Base-by-base conservation (phyloP, 140 eudicot genomes). In the Eryngium alpinum region DNA sequence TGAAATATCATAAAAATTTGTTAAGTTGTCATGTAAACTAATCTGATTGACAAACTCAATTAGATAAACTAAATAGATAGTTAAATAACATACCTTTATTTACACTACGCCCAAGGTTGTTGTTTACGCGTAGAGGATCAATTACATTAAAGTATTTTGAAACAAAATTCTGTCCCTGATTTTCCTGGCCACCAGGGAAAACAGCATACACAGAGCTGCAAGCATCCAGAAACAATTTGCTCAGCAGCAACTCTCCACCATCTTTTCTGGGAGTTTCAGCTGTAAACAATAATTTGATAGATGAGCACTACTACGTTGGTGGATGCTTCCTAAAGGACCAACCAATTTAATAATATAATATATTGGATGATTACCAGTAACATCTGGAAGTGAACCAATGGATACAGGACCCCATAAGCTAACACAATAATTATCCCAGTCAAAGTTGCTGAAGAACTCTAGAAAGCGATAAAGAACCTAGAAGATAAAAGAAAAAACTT, bases 331-430 rank as follows among this genome's bases (percentile, higher is more conserved):
- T 67, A 34, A 21, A 32, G 66, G 51, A 62, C 67, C 27, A 60
- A 49, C 49, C 31, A 1, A 72, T 17, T 29, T 27, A 75, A 80
- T 24, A 52, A 49, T 31, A 19, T 1, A 75, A n/a, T 13, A 22
- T 18, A 75, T n/a, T 70, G 59, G 77, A 56, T 29, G 75, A 77
- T 85, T 88, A 96, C 99, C 99, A 38, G 92, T 91, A 32, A 93
- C 92, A 84, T 93, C 92, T 28, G 99, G 99, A 76, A 93, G 96
- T 49, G 94, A 90, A 80, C 80, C 90, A 77, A 93, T 90, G 15
- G 97, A 92, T 44, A 96, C 99, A 59, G 98, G 99, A 31, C 99
- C 99, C 98, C 98, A 93, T 84, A 96, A 84, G 84, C 99, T 96
- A 77, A 96, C 94, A 86, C 98, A 96, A 79, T 91, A 96, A 63